Base-by-base conservation (phyloP, 1,284 basidiomycete genomes). In the Melampsora occidentalis region DNA sequence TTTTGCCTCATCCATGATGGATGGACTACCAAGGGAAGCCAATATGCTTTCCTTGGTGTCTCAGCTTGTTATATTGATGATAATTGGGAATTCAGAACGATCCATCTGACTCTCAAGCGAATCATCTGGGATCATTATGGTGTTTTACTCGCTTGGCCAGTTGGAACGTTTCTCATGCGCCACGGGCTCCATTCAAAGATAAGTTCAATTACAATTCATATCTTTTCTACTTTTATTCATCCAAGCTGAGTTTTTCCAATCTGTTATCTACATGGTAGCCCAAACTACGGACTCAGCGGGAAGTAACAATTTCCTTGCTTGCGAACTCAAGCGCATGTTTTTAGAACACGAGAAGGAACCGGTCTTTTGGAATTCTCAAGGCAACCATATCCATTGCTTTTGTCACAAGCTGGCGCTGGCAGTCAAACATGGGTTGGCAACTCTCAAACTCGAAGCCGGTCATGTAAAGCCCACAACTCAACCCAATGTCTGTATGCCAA, bases 331-430 rank as follows among this genome's bases (percentile, higher is more conserved):
- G 39, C 10, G 39, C 10, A 42, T 42, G 39, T 42, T 42, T 10
- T 42, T 42, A 42, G 39, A 6, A 42, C 6, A 42, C 39, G 12
- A 42, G 39, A 42, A 42, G 1, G 12, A 42, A 1, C 31, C 57
- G 3, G 9, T 59, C 57, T 31, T 7, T 25, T 66, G 64, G 64
- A 46, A 66, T 39, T 46, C 64, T 33, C 14, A 14, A 5, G 48
- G 18, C 64, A 66, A 33, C 10, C 64, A 66, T n/a, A 42, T 66
- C 2, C 64, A 16, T 20, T 66, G 64, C n/a, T 39, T 66, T 35
- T 65, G 63, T 42, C 63, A 65, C 63, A 65, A 65, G 63, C 28
- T 65, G 28, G 63, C 63, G 10, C 63, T 65, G 10, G 35, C 46
- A 2, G 63, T 65, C 63, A 65, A 65, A 22, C 33, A 31, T 3